Evolutionary conservation across 257 asterid genomes (phyloP), one percentile per base, ranked within the genome.

Genomic region (Solanum clarkiae): DNA sequence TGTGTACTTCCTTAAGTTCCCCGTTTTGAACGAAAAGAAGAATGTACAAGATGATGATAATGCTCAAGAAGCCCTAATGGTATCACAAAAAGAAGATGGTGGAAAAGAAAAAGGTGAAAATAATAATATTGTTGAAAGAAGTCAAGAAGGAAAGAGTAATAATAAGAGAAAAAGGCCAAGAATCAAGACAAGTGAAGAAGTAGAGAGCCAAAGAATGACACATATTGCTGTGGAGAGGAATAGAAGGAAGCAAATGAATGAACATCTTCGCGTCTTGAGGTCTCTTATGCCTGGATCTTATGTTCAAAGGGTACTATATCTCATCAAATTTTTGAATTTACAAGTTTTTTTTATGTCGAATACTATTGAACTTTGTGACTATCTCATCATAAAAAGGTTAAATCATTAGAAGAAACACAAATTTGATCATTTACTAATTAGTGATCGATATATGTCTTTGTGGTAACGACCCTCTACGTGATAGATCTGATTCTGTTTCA

Each of bases 1-100:
- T 12, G 92, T 92, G 82, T 89, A 86, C 90, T 95, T 95, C 89
- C 97, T 95, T 75, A 95, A 94, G 86, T 94, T 95, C 57, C 98
- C 98, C 16, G 99, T 95, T 49, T 77, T 95, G 85, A 94, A 95
- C 36, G 97, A 91, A 5, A 89, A 87, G 88, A 14, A 32, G 87
- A 14, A 29, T 9, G 80, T 86, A 80, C 92, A 91, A 47, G 91
- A 89, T 94, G 93, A 87, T 32, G 75, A 97, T 97, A 20, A 97
- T 94, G 49, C 70, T 92, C 87, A 92, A 93, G 47, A 93, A 93
- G 22, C 16, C 10, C 18, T 79, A 8, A 89, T 85, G 88, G 83
- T 84, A 86, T 92, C 87, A 75, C 93, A 87, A 14, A 91, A 88
- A 45, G 70, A 40, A 70, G 24, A 45, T 22, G 57, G 51, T 45